Evolutionary conservation across 2,329 filamentous ascomycete genomes (phyloP).

Genomic region (Penicillium sp.): DNA sequence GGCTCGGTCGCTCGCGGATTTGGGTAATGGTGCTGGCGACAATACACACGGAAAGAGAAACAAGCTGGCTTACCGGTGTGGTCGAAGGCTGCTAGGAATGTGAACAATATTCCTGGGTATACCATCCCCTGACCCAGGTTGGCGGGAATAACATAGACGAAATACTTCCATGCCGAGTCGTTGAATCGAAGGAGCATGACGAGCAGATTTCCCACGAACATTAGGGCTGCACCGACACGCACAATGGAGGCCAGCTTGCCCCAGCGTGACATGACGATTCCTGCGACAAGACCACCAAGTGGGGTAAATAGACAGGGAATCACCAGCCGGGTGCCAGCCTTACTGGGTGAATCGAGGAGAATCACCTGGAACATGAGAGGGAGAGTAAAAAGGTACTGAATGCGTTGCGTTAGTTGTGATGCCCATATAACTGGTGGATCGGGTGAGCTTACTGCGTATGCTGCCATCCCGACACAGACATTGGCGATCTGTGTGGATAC

Average conservation of each 20-base stretch:
- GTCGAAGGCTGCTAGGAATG: conserved; percentile 62
- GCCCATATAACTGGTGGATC: background rate
- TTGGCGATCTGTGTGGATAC: conserved; percentile 60
- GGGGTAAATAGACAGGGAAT: conserved; percentile 50
- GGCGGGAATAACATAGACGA: conserved; percentile 47
- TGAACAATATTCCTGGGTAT: conserved; percentile 57
- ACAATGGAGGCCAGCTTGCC: conserved; percentile 46
- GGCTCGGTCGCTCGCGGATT: background rate
- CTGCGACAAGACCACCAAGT: conserved; percentile 46
- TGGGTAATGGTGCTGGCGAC: background rate
- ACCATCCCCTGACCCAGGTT: conserved; percentile 51
- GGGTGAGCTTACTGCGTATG: conserved; percentile 56
- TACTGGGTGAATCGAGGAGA: conserved; percentile 45
- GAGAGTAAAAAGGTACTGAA: conserved; percentile 49
- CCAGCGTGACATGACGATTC: conserved; percentile 51
- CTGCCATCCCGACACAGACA: conserved; percentile 60
- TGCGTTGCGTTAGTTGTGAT: background rate
- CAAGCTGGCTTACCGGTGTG: conserved; percentile 52
- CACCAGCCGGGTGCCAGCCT: conserved; percentile 46
- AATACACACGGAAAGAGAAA: background rate
- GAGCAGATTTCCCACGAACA: conserved; percentile 47
- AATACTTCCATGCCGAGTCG: conserved; percentile 48
- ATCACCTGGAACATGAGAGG: conserved; percentile 48
- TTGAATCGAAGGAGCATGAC: conserved; percentile 44
- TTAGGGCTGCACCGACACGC: conserved; percentile 42